Evolutionary conservation across 305 asterid genomes (phyloP), one percentile per base, ranked within the genome.

Genomic region (Fraxinus sp.): DNA sequence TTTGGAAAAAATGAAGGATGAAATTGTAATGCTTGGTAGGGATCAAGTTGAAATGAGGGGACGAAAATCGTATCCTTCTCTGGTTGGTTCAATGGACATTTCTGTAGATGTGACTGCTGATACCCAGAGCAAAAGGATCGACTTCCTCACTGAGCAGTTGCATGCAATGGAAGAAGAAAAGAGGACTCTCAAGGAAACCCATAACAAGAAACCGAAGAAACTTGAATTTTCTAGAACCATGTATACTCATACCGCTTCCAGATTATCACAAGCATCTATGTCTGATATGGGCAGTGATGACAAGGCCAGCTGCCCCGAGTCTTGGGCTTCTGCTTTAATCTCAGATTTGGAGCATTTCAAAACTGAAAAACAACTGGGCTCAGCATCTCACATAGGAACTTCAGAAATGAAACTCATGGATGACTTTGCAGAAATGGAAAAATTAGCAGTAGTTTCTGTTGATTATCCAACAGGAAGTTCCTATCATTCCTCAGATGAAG

Each of bases 341-440:
- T 85, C 94, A 49, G 97, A 93, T 80, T 86, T 89, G 62, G 95
- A 91, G 87, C 90, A 88, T 74, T 89, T 88, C 44, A 92, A 83
- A 83, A 88, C 41, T 79, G 91, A 86, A 85, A 92, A 86, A 74
- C 83, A 79, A 75, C 78, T 78, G 4, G 84, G 78, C 30, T 82
- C 84, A 2, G 88, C 92, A 24, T 86, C 89, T 70, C 79, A 71
- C 72, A 86, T 88, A 83, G 94, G 90, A 80, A 80, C 91, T 83
- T 85, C 93, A 35, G 99, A 95, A 78, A 91, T 95, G 89, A 86
- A 89, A 83, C 91, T 95, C 81, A 94, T 95, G 99, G 97, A 92
- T 84, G 99, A 95, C 88, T 95, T 95, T 80, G 93, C 90, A 62
- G 97, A 95, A 91, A 95, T 95, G 97, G 99, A 95, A 85, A 95